Evolutionary conservation across 1,139 yeast genomes (phyloP), one percentile per base, ranked within the genome.

Genomic region (Suhomyces chickasaworum): DNA sequence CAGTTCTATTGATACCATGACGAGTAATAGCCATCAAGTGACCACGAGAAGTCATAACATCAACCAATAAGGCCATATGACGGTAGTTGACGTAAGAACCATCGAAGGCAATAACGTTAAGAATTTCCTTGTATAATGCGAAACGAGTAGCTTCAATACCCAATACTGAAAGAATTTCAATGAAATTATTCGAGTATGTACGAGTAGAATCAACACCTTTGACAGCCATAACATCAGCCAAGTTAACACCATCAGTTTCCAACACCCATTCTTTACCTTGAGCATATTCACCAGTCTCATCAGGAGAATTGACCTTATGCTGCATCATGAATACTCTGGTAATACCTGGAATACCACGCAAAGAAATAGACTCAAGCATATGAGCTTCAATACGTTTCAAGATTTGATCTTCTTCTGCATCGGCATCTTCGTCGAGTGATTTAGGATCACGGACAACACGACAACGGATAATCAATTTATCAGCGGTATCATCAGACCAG

Each of bases 401-500:
- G 75, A 93, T 87, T 66, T 91, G 96, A 71, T 95, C 99, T 71
- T 95, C 99, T 64, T 95, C 97, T 20, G 95, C 91, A 57, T 90
- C 97, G 21, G 86, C 89, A 53, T 91, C 97, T 59, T 90, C 97
- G 58, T 91, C 97, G 63, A 90, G 71, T 13, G 90, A 78, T 71
- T 93, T 93, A 51, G 97, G 97, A 67, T 90, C 97, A 70, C 99
- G 89, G 38, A 93, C 93, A 57, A 95, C 96, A 77, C 99, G 88
- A 78, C 99, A 93, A 78, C 99, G 95, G 57, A 95, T 87, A 53
- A 93, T 86, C 70, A 95, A 84, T 68, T 90, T 91, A 58, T 93
- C 98, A 39, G 98, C 97, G 60, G 95, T 91, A 76, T 95, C 99
- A 76, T 95, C 99, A 41, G 97, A 90, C 99, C 99, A 95, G 63